These are phyloP conservation scores for Ceratocystis destructans DNA, from an alignment of 2,329 filamentous ascomycete species.

Conservation along the genomic window DNA sequence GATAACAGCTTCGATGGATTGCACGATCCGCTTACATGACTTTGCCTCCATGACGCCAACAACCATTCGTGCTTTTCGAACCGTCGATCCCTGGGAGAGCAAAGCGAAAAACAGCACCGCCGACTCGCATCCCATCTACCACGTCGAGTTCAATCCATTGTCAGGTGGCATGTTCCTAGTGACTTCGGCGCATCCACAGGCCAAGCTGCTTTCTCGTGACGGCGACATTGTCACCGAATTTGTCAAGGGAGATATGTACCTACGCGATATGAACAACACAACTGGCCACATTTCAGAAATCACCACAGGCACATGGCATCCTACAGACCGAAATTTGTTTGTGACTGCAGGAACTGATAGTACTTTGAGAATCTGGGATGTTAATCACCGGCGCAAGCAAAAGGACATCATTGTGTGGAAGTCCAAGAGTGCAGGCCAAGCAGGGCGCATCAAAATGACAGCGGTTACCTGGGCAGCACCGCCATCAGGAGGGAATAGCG, in stretches of 20 bases:
- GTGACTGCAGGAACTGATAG: slow-evolving; percentile 90
- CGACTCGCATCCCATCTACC: slow-evolving; percentile 80
- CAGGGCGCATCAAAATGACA: slow-evolving; percentile 86
- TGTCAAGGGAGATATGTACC: slow-evolving; percentile 95
- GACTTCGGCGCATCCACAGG: slow-evolving; percentile 76
- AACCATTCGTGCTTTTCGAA: slow-evolving; percentile 86
- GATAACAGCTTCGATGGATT: slow-evolving; percentile 83
- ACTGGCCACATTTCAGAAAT: slow-evolving; percentile 93
- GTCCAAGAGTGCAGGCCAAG: slow-evolving; percentile 73
- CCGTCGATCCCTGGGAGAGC: slow-evolving; percentile 68
- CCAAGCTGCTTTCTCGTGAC: slow-evolving; percentile 78
- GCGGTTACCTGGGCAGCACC: slow-evolving; percentile 74
- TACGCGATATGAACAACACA: slow-evolving; percentile 93
- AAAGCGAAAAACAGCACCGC: slow-evolving; percentile 53
- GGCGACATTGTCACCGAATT: slow-evolving; percentile 78
- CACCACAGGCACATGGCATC: slow-evolving; percentile 81
- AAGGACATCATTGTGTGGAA: slow-evolving; percentile 95
- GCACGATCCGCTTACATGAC: slow-evolving; percentile 83
- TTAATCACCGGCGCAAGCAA: slow-evolving; percentile 79
- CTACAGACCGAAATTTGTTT: slow-evolving; percentile 68
- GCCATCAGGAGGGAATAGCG: slow-evolving; percentile 59
- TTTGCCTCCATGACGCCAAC: slow-evolving; percentile 92
- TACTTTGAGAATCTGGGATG: slow-evolving; percentile 91
- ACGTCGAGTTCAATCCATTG: slow-evolving; percentile 72
- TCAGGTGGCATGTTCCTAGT: slow-evolving; percentile 72